phyloP scores from a whole-genome alignment of 208 protist species.

The Angomonas deanei region DNA sequence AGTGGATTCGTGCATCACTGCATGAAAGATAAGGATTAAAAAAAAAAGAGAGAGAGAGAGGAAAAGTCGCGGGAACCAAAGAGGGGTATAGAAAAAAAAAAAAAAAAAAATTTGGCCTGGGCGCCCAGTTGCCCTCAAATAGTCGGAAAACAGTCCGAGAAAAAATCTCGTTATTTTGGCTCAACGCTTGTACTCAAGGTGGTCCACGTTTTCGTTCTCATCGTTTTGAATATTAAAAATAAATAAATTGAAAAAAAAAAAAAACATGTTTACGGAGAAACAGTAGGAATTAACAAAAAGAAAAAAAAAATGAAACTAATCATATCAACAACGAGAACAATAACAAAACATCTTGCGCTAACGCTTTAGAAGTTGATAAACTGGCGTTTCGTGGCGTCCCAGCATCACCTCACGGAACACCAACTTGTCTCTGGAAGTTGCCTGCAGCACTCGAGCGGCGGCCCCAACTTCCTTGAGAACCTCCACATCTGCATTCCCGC shows the following conservation, averaged over 20 bases:
- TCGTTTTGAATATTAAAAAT: background rate
- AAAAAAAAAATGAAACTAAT: background rate
- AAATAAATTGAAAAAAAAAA: constrained; percentile 4
- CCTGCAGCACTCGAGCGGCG: constrained; percentile 6
- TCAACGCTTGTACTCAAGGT: too few relatives aligned
- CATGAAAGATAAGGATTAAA: background rate
- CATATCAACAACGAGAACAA: background rate
- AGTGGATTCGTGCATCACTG: too few relatives aligned
- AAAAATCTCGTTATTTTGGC: too few relatives aligned
- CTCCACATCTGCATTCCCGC: constrained; percentile 4
- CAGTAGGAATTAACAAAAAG: too few relatives aligned
- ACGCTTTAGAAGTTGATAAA: constrained; percentile 10
- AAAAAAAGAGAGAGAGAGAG: constrained; percentile 8
- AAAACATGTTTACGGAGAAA: too few relatives aligned
- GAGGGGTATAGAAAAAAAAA: background rate
- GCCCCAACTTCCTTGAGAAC: constrained; percentile 16
- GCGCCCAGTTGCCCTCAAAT: too few relatives aligned
- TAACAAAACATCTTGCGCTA: background rate
- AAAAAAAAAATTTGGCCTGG: constrained; percentile 1
- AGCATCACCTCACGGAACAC: constrained; percentile 31
- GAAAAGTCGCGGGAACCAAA: background rate
- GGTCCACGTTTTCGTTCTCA: too few relatives aligned
- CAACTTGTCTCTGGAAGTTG: constrained; percentile 10
- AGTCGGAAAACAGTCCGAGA: background rate
- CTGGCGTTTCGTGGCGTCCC: constrained; percentile 28